A percentile compares a stretch with the other conserved stretches of the same genome.
Conservation (phyloP, 140 eudicot genomes). For the Stevia rebaudiana region DNA sequence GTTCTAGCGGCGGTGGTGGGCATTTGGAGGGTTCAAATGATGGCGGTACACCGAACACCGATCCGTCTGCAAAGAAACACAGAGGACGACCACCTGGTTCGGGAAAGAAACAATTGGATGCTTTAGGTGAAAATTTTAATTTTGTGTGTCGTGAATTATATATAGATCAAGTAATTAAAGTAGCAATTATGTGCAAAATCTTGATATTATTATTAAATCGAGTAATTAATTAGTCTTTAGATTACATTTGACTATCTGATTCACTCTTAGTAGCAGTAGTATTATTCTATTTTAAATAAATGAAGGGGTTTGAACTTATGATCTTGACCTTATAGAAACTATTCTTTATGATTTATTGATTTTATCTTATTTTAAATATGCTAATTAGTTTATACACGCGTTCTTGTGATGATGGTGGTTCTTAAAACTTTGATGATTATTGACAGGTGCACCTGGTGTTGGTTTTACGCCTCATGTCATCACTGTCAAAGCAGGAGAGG, state of each 20-base stretch:
- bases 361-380: neutral
- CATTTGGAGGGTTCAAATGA: conserved; percentile 28
- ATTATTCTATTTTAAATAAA: neutral
- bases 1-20: conserved; percentile 33
- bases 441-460: conserved; percentile 64
- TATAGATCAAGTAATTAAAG: neutral
- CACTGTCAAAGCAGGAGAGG: conserved; percentile 72
- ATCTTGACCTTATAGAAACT: conserved; percentile 12
- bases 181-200: conserved; percentile 6
- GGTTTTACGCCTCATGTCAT: conserved; percentile 91
- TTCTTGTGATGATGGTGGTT: neutral
- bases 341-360: neutral
- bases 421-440: neutral
- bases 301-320: neutral
- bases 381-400: neutral
- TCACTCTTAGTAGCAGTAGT: neutral
- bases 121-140: conserved; percentile 44
- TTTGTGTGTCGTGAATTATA: neutral
- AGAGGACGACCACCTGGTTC: conserved; percentile 81
- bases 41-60: conserved; percentile 33
- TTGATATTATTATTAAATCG: neutral
- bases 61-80: conserved; percentile 39
- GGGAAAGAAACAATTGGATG: conserved; percentile 68
- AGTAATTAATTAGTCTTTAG: conserved; percentile 3
- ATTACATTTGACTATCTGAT: neutral